phyloP scores from a whole-genome alignment of 1,139 yeast genomes.

The Zygoascus sp. region DNA sequence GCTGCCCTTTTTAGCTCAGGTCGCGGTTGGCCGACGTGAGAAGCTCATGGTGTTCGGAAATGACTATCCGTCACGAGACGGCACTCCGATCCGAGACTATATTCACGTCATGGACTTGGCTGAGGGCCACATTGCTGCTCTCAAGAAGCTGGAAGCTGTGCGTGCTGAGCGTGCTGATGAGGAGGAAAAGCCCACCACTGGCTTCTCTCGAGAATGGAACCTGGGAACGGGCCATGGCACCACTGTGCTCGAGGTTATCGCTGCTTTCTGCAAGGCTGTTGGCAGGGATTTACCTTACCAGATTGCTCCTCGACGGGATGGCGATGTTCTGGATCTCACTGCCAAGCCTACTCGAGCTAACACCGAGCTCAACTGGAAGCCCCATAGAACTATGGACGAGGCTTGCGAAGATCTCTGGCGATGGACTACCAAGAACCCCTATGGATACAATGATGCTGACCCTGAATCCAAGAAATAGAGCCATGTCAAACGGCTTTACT shows the following conservation, averaged over 20 bases:
- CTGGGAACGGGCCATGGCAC: conserved; percentile 78
- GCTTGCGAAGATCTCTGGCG: conserved; percentile 76
- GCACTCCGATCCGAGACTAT: conserved; percentile 80
- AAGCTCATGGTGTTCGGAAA: conserved; percentile 61
- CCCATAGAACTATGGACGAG: conserved; percentile 51
- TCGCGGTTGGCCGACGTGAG: conserved; percentile 68
- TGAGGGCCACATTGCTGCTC: conserved; percentile 72
- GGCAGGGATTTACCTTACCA: conserved; percentile 64
- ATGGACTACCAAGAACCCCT: conserved; percentile 70
- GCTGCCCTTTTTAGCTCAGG: conserved; percentile 72
- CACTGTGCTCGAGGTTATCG: conserved; percentile 68
- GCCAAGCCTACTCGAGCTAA: conserved; percentile 69
- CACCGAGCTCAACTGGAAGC: conserved; percentile 61
- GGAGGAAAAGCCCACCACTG: conserved; percentile 33
- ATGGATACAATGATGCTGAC: conserved; percentile 45
- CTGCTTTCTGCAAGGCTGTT: conserved; percentile 65
- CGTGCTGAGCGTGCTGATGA: conserved; percentile 23
- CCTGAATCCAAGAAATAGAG: conserved; percentile 15
- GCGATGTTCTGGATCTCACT: conserved; percentile 72
- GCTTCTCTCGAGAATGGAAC: conserved; percentile 74
- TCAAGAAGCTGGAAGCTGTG: conserved; percentile 50
- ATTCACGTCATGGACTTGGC: conserved; percentile 81
- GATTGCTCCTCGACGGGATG: conserved; percentile 64
- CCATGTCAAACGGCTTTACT: too few relatives aligned
- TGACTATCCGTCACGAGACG: conserved; percentile 67